Percentiles rank a stretch among this genome's conserved stretches.
Conservation (phyloP, 116 monocot species). For the Zostera marina region DNA sequence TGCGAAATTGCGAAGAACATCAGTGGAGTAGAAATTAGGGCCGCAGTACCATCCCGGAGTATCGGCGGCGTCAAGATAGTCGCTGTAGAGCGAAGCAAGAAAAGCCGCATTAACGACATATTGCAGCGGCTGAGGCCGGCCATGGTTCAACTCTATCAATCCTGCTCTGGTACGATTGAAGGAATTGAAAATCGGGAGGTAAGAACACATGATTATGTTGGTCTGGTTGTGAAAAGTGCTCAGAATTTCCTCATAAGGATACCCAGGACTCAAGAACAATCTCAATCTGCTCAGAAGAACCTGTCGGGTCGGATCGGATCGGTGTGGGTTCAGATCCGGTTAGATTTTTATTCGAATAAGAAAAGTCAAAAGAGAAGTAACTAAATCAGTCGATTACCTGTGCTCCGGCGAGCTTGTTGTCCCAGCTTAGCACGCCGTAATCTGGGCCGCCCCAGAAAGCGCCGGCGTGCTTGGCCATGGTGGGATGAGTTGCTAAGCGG, state of each 20-base stretch:
- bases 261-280: slow-evolving; percentile 33
- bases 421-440: slow-evolving; percentile 88
- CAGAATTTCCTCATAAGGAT: slow-evolving; percentile 36
- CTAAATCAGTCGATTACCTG: slow-evolving; percentile 22
- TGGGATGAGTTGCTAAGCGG: slow-evolving; percentile 44
- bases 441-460: slow-evolving; percentile 77
- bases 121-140: slow-evolving; percentile 32
- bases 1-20: slow-evolving; percentile 26
- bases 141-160: slow-evolving; percentile 38
- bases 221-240: slow-evolving; percentile 33
- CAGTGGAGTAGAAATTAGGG: slow-evolving; percentile 25
- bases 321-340: too few species aligned
- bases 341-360: too few species aligned
- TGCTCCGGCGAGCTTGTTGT: slow-evolving; percentile 79
- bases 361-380: neutral
- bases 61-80: slow-evolving; percentile 33
- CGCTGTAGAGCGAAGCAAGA: slow-evolving; percentile 30
- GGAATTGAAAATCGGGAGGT: slow-evolving; percentile 20
- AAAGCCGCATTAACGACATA: slow-evolving; percentile 38
- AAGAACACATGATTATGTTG: slow-evolving; percentile 31
- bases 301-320: too few species aligned
- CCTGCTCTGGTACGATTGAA: slow-evolving; percentile 36
- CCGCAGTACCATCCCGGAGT: slow-evolving; percentile 38
- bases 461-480: slow-evolving; percentile 62
- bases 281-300: slow-evolving; percentile 36